Base-by-base conservation (phyloP, 2,329 filamentous ascomycete species). In the Fusarium penzigii region DNA sequence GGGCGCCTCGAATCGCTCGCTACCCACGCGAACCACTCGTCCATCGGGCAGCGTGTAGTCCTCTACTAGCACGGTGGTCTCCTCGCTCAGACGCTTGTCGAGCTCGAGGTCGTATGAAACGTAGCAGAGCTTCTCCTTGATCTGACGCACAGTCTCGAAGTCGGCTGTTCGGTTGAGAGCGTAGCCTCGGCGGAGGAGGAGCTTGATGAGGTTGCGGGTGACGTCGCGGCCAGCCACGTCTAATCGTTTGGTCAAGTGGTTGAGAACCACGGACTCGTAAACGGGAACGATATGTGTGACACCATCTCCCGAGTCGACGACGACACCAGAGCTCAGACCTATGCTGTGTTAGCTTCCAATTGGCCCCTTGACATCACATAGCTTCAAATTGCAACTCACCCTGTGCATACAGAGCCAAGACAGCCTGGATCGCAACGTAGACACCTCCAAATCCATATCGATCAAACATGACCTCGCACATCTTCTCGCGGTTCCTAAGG, bases 41-140 rank as follows among this genome's bases (percentile, higher is more conserved):
- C 94, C 94, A 69, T 99, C 94, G 32, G 94, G 94, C 10, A 99
- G 82, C 2, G 94, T 99, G 78, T 99, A 99, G 70, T 90, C 95
- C 75, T 99, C 94, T 11, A 99, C 94, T 49, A 99, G 80, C 9
- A 97, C 92, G 1, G 94, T 99, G 14, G 94, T 99, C 67, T 99
- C 94, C 76, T 99, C 94, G 68, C 90, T 95, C 59, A 99, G 85
- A 64, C 90, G 87, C 78, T 97, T 92, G 79, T 99, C 94, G 49
- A 99, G 81, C 74, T 96, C 92, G 51, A 99, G 84, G 72, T 99
- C 94, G 79, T 97, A 99, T 12, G 92, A 97, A 51, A 99, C 93
- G 72, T 99, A 99, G 82, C 94, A 97, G 46, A 99, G 88, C 82
- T 99, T 99, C 81, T 99, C 94, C 79, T 99, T 99, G 79, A 99